Evolutionary conservation across 768 basidiomycete genomes (phyloP).

Genomic region (Pleurotus sapidus): DNA sequence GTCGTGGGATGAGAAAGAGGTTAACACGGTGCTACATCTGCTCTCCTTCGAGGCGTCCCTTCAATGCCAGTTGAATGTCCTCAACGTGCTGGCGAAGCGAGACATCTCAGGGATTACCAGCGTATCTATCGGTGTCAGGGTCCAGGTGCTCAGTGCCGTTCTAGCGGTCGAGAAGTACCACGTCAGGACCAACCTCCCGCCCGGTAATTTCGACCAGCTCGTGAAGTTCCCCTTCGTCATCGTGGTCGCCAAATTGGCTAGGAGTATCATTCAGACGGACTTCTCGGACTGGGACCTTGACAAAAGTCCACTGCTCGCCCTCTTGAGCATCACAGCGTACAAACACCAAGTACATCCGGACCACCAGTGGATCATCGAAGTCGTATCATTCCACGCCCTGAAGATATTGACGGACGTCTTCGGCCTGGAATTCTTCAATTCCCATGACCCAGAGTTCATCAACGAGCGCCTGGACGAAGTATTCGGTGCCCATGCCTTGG

Average conservation of each 20-base stretch:
- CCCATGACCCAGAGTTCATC: neutral
- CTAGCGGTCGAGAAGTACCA: conserved; percentile 1
- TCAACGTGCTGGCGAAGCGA: neutral
- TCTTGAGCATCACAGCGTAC: neutral
- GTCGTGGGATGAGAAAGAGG: conserved; percentile 2
- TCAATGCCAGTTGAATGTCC: neutral
- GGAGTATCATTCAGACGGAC: neutral
- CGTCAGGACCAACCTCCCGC: neutral
- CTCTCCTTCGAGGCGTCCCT: conserved; percentile 3
- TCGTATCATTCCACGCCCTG: neutral
- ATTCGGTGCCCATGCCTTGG: neutral
- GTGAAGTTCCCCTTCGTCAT: neutral
- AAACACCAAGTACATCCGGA: neutral
- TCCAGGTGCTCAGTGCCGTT: conserved; percentile 2
- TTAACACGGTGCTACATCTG: neutral
- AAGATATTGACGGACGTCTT: conserved; percentile 2
- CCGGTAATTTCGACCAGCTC: neutral
- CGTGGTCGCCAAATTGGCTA: neutral
- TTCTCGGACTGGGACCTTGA: neutral
- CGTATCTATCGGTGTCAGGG: neutral
- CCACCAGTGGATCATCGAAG: neutral
- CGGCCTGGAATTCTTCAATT: neutral
- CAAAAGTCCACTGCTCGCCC: neutral
- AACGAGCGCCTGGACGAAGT: neutral
- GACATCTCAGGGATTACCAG: neutral